Base-by-base conservation (phyloP, 176 grass and related monocot genomes). In the Elymus sibiricus region DNA sequence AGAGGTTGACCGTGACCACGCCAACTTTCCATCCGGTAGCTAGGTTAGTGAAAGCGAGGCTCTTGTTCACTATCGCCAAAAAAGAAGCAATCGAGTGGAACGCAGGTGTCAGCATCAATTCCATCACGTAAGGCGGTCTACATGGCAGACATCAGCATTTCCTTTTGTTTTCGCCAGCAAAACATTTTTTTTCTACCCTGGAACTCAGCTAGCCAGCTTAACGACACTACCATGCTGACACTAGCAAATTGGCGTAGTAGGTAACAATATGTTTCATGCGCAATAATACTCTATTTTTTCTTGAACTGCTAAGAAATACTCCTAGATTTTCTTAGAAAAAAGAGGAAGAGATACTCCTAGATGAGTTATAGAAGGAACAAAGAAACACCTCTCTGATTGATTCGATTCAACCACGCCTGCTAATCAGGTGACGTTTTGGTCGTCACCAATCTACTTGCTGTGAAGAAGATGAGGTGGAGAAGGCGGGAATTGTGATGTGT, bases 51-150 rank as follows among this genome's bases (percentile, higher is more conserved):
- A 79, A 84, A 84, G 51, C 21, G 61, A 47, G 80, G 79, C 74
- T 32, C 43, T 73, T 46, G 58, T 3, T 68, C 28, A 61, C 68
- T 79, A 79, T 91, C 46, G 87, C 58, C 68, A 80, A 75, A 65
- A 80, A 75, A 65, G 27, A 37, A 32, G 81, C 59, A 80, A 76
- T 75, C 67, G 85, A 91, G 76, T 84, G 59, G 80, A 91, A 34
- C 77, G 81, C 16, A 42, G 76, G 76, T 81, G 85, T 85, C 89
- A 70, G 89, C 82, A 77, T 91, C 89, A 85, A 22, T 86, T 77
- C 51, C 81, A 84, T 85, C 49, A 88, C 70, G 68, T 46, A 91
- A 85, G 84, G 81, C 10, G 70, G 81, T 81, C 29, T 81, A 47
- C 47, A 51, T 47, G 85, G 77, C 70, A 69, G 76, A 70, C 77